These are phyloP conservation scores for Botrytis pseudocinerea DNA, from an alignment of 2,329 filamentous ascomycete genomes.

Conservation along the genomic window DNA sequence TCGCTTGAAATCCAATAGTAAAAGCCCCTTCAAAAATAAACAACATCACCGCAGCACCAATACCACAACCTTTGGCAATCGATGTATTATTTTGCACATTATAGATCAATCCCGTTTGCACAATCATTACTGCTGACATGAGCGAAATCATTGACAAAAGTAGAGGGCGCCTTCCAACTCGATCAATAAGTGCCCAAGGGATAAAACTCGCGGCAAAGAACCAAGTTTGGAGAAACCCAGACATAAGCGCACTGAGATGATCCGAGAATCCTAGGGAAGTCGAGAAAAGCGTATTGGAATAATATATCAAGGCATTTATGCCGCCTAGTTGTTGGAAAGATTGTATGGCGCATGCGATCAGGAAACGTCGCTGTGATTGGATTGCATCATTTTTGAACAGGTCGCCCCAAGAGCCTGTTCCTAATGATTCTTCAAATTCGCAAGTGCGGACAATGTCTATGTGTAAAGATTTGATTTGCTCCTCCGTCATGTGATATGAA, in stretches of 20 bases:
- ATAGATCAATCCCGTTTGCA: constrained; percentile 46
- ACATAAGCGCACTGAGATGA: constrained; percentile 51
- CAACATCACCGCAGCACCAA: constrained; percentile 50
- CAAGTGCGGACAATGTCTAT: constrained; percentile 40
- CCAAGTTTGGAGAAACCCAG: constrained; percentile 54
- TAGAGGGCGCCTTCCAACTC: constrained; percentile 65
- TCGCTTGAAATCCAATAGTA: constrained; percentile 59
- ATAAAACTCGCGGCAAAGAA: constrained; percentile 47
- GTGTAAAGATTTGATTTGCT: constrained; percentile 37
- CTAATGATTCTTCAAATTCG: constrained; percentile 41
- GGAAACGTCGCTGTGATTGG: constrained; percentile 52
- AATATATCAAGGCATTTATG: constrained; percentile 47
- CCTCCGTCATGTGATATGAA: constrained; percentile 29
- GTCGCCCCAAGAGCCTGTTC: constrained; percentile 39
- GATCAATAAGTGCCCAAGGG: constrained; percentile 48
- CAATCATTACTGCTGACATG: constrained; percentile 46
- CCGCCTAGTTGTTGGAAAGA: constrained; percentile 53
- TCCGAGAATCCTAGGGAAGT: constrained; percentile 46
- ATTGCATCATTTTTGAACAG: constrained; percentile 33
- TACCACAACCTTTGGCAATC: constrained; percentile 42
- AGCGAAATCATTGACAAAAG: constrained; percentile 56
- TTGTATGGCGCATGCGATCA: constrained; percentile 51
- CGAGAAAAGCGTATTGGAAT: constrained; percentile 49
- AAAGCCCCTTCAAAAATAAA: constrained; percentile 64
- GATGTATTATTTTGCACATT: constrained; percentile 43